Evolutionary conservation across 139 green algal genomes (phyloP).

Genomic region (Dunaliella sp.): DNA sequence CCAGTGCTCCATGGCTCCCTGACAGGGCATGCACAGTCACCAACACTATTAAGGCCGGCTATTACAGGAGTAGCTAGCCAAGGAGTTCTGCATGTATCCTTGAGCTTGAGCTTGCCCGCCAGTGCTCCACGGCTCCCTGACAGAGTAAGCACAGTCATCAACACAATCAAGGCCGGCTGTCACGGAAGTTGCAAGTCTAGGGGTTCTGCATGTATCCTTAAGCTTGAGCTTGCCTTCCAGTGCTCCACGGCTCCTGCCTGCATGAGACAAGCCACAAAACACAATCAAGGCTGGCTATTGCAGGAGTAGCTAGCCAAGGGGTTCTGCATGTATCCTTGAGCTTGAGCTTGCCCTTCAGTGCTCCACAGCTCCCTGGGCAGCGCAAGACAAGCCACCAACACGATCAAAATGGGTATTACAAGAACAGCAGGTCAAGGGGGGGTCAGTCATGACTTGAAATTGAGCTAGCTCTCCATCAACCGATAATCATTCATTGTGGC

Average conservation of each 20-base stretch:
- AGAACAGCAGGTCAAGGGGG: not conserved
- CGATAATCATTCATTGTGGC: too few species aligned
- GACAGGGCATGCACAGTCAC: not conserved
- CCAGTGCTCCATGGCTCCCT: slow-evolving; percentile 53
- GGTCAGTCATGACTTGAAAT: not conserved
- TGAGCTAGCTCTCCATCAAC: not conserved
- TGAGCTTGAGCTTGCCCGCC: not conserved
- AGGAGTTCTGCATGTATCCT: not conserved
- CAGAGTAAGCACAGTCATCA: not conserved
- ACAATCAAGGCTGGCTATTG: not conserved
- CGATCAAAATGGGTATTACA: not conserved
- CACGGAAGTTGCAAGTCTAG: not conserved
- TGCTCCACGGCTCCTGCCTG: slow-evolving; percentile 21
- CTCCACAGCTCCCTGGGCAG: slow-evolving; percentile 28
- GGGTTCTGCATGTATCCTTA: not conserved
- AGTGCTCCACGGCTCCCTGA: slow-evolving; percentile 28
- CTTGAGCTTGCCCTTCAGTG: not conserved
- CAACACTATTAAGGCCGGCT: not conserved
- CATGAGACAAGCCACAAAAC: not conserved
- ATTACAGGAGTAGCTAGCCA: too few species aligned
- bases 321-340: not conserved
- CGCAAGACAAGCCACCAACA: not conserved
- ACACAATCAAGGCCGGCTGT: not conserved
- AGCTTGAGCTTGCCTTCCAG: not conserved
- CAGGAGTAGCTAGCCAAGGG: not conserved